Evolutionary conservation across 768 basidiomycete species (phyloP), one percentile per base, ranked within the genome.

Genomic region (Boletus vermiculosoides): DNA sequence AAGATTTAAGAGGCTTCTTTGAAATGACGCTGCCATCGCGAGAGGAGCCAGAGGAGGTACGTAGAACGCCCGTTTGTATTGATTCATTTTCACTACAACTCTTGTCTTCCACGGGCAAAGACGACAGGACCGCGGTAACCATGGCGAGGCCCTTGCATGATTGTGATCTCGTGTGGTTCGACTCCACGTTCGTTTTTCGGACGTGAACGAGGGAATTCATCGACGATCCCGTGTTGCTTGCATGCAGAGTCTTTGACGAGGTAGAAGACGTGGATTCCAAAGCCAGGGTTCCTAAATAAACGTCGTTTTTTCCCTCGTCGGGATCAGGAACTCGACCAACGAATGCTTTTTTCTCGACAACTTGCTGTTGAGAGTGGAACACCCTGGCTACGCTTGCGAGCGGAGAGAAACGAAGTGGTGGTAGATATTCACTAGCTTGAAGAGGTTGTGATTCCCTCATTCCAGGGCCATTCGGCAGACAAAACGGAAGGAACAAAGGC

Each of bases 341-440:
- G 1, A 56, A n/a, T 12, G 15, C 28, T 4, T 4, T 30, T 30
- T 23, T 53, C 28, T 36, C 56, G 31, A 52, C 9, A 16, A 16
- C 13, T n/a, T 40, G 56, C 8, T 51, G 56, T 16, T 45, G 63
- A 0, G 54, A 6, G 1, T 55, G 30, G 18, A 63, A 57, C 30
- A 45, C 49, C 22, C 30, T 59, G 23, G 54, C 49, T 2, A 60
- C 52, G 20, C 45, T 52, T 3, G 57, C 42, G 6, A 65, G 56
- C 18, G 66, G 60, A 33, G 67, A 64, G 47, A 71, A 70, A 15
- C 33, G 50, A 52, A 66, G 56, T 13, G 31, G 54, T 1, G 70
- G 62, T 16, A 66, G 48, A 48, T 58, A 59, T 12, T 54, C 60
- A 45, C 34, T 22, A 2, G 31, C 45, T 30, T 4, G 33, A 7